A percentile compares a stretch with the other conserved stretches of the same genome.
Evolutionary conservation across 2,329 filamentous ascomycete genomes (phyloP).

Genomic region (Xylaria sp.): DNA sequence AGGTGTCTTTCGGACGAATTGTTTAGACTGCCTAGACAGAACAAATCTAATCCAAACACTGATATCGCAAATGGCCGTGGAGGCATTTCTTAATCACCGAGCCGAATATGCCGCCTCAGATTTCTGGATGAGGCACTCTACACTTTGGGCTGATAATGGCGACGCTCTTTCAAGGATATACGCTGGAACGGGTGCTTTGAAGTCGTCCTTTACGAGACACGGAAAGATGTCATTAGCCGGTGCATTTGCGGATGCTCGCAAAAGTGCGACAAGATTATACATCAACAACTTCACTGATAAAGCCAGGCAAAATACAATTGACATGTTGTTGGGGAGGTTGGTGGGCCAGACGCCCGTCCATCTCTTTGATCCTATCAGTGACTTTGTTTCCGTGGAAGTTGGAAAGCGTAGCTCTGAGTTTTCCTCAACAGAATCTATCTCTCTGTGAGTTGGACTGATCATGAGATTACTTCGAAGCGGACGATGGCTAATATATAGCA

Average conservation of each 20-base stretch:
- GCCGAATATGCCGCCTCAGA: constrained; percentile 73
- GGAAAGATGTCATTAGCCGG: constrained; percentile 96
- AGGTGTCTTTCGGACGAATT: constrained; percentile 95
- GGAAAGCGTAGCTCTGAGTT: constrained; percentile 71
- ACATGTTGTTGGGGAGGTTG: constrained; percentile 84
- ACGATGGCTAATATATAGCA: constrained; percentile 36
- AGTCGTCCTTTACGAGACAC: constrained; percentile 90
- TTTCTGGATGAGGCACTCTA: constrained; percentile 91
- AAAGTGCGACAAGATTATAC: constrained; percentile 91
- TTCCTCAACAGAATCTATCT: constrained; percentile 74
- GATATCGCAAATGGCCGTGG: constrained; percentile 90
- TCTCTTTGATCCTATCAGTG: constrained; percentile 92
- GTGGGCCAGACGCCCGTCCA: constrained; percentile 84
- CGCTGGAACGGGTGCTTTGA: constrained; percentile 92
- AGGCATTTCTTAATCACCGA: constrained; percentile 79
- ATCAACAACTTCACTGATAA: constrained; percentile 99
- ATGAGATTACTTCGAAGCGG: not conserved
- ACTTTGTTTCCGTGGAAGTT: constrained; percentile 82
- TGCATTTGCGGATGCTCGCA: constrained; percentile 91
- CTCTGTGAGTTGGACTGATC: constrained; percentile 61
- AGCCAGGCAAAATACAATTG: constrained; percentile 89
- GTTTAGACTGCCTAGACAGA: constrained; percentile 91
- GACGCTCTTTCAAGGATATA: constrained; percentile 95
- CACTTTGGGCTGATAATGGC: constrained; percentile 95
- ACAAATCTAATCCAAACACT: constrained; percentile 97